Conservation (phyloP, 2,329 filamentous ascomycete species). For the Anthostomella pinea region DNA sequence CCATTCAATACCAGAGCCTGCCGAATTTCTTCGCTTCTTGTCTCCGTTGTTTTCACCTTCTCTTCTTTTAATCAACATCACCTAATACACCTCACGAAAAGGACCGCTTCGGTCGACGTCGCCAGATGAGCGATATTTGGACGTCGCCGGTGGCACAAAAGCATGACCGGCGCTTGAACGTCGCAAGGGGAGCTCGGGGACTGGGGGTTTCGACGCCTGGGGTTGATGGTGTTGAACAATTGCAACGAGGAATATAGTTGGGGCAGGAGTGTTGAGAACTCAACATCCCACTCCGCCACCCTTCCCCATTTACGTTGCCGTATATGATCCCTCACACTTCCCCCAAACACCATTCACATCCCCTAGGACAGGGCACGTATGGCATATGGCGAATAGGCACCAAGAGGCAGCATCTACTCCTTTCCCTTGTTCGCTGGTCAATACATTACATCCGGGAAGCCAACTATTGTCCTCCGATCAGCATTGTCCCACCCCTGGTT, state of each 20-base stretch:
- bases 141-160: conserved; percentile 18
- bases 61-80: conserved; percentile 44
- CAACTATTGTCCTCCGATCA: conserved; percentile 14
- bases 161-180: conserved; percentile 7
- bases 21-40: conserved; percentile 49
- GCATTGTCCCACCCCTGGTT: conserved; percentile 12
- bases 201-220: conserved; percentile 14
- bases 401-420: conserved; percentile 22
- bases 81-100: conserved; percentile 41
- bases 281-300: conserved; percentile 20
- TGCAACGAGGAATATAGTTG: conserved; percentile 18
- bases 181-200: conserved; percentile 16
- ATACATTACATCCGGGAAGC: conserved; percentile 11
- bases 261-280: conserved; percentile 21
- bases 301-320: conserved; percentile 10
- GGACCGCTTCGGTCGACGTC: conserved; percentile 24
- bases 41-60: conserved; percentile 38
- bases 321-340: conserved; percentile 15
- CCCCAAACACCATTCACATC: conserved; percentile 12
- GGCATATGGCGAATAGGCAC: conserved; percentile 25
- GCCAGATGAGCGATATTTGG: conserved; percentile 14
- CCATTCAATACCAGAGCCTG: conserved; percentile 58
- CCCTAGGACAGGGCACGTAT: conserved; percentile 19
- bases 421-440: conserved; percentile 16
- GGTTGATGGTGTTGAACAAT: conserved; percentile 21